Base-by-base conservation (phyloP, 2,329 filamentous ascomycete genomes). In the Clarireedia hainanense region DNA sequence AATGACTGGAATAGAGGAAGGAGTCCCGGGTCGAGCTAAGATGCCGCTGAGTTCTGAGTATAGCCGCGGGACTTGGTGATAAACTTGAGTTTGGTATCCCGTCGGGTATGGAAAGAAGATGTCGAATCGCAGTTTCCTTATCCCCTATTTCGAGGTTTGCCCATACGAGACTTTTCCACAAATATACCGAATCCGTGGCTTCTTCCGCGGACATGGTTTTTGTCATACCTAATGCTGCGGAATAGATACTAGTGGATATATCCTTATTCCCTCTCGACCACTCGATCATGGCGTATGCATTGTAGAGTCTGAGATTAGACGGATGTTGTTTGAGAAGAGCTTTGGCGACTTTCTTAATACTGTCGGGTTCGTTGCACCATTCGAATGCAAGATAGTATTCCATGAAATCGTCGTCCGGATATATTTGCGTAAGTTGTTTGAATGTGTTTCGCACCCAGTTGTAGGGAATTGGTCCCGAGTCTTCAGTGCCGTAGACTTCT, bases 211-310 rank as follows among this genome's bases (percentile, higher is more conserved):
- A 58, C 23, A 77, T 72, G 2, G 65, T 71, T n/a, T 67, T 65
- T 53, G 72, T 75, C 76, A 84, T 80, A 2, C 74, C 74, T n/a
- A 89, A 73, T 1, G 89, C 85, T 1, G 86, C 85, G 1, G 76
- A 69, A 64, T 92, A 80, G 0, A 94, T 83, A 51, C 81, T 83
- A 23, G 76, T 72, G 4, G 86, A 84, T 47, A 81, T 73, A 0
- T 80, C 75, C 1, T 67, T 62, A 24, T 86, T 84, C 0, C 77
- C 80, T 30, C 77, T 78, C 1, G 75, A 73, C 61, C 72, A 76
- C 69, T 95, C 89, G 3, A 90, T 81, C 14, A 89, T 71, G 0
- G 86, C 89, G 65, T 92, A 95, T 0, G 84, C 82, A 62, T 90
- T 87, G 70, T 95, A 96, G 0, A 96, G 74, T 14, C 76, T 74